These are phyloP conservation scores for Cutaneotrichosporon cavernicola DNA, from an alignment of 1,284 basidiomycete genomes.

Conservation along the genomic window DNA sequence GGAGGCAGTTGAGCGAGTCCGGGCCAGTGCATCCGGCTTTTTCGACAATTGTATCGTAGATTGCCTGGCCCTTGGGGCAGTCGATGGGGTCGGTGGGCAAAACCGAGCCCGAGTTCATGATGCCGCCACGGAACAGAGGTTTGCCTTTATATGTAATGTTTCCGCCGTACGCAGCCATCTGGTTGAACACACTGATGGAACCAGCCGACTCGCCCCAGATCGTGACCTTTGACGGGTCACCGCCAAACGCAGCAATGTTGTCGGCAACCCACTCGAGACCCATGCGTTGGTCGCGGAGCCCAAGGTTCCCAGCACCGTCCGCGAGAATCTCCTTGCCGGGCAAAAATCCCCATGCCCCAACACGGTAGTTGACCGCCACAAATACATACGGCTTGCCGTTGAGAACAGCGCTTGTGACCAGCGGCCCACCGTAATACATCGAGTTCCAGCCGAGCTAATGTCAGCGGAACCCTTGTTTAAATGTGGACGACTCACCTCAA, in stretches of 20 bases:
- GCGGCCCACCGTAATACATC: conserved; percentile 22
- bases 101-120: conserved; percentile 52
- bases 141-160: conserved; percentile 46
- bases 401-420: conserved; percentile 17
- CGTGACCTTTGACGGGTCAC: conserved; percentile 46
- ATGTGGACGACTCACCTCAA: conserved; percentile 14
- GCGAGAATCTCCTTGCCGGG: conserved; percentile 57
- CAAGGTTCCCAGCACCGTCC: conserved; percentile 58
- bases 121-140: conserved; percentile 52
- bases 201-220: conserved; percentile 65
- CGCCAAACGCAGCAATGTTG: conserved; percentile 46
- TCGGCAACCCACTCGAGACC: conserved; percentile 46
- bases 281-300: conserved; percentile 52
- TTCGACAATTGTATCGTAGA: conserved; percentile 20
- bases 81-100: conserved; percentile 35
- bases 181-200: conserved; percentile 39
- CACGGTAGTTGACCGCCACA: conserved; percentile 62
- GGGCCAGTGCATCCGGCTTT: conserved; percentile 25
- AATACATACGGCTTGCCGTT: conserved; percentile 56
- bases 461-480: neutral
- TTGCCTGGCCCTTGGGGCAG: conserved; percentile 20
- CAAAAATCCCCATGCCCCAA: conserved; percentile 51
- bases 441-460: conserved; percentile 20
- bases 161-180: conserved; percentile 61
- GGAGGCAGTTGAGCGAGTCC: conserved; percentile 59